Base-by-base conservation (phyloP, 1,139 yeast species). In the Hyphopichia buzzinii region DNA sequence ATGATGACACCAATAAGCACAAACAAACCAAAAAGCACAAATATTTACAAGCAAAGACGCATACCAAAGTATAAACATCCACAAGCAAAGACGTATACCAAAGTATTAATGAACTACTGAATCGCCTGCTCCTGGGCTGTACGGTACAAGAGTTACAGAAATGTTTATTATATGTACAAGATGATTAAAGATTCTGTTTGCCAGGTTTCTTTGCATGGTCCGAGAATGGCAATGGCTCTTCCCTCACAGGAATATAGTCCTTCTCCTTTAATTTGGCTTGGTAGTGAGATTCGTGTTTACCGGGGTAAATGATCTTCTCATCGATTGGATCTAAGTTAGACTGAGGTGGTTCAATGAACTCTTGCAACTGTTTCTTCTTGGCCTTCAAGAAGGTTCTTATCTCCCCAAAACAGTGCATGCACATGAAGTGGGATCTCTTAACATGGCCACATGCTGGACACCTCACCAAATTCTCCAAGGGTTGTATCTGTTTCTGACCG, bases 381-480 rank as follows among this genome's bases (percentile, higher is more conserved):
- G 51, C 56, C 51, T 70, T 71, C 83, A 96, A 85, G 37, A 85
- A 72, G 37, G 74, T 67, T 56, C 79, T 82, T 52, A 90, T 84
- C 57, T 88, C 92, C 28, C 76, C 79, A 43, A 88, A 90, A 64
- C 98, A 90, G 55, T 85, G 78, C 95, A 88, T 88, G 63, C 98
- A 90, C 58, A 90, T 73, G 39, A 89, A 81, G 59, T 90, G 96
- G 2, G 94, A 81, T 54, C 97, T 74, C 64, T 90, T 90, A 49
- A 80, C 84, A 45, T 86, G 85, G 30, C 98, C 98, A 65, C 98
- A 92, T 1, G 96, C 84, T 4, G 97, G 96, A 59, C 98, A 92
- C 57, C 95, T 77, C 45, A 84, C 87, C 50, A 92, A 67, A 56
- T 86, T 84, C 40, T 81, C 77, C 47, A 86, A 71, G 37, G 82